phyloP scores from a whole-genome alignment of 805 yeast genomes.

The Ogataea salicorniae region DNA sequence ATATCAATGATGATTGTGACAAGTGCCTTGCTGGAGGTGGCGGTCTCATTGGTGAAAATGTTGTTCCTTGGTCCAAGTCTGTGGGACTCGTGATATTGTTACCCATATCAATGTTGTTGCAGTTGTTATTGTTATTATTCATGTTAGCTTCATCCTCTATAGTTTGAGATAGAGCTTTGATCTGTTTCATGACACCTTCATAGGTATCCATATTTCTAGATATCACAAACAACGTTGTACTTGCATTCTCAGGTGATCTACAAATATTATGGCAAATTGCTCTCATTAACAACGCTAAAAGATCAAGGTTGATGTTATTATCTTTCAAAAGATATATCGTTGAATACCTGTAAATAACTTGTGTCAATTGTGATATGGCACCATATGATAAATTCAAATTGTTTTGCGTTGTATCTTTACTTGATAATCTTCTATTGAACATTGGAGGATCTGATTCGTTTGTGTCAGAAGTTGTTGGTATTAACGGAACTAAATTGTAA shows the following conservation, averaged over 20 bases:
- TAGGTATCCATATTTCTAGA: constrained; percentile 37
- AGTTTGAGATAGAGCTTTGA: constrained; percentile 27
- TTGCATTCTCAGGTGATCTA: constrained; percentile 46
- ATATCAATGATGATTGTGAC: constrained; percentile 7
- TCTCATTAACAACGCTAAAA: constrained; percentile 54
- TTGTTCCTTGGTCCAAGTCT: not conserved
- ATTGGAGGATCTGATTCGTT: constrained; percentile 9
- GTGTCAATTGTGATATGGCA: constrained; percentile 42
- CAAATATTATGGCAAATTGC: constrained; percentile 48
- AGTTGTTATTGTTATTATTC: constrained; percentile 1
- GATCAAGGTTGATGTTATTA: constrained; percentile 44
- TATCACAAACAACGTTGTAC: constrained; percentile 49
- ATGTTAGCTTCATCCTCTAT: constrained; percentile 12
- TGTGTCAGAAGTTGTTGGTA: constrained; percentile 7
- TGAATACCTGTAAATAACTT: constrained; percentile 37
- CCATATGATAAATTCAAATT: constrained; percentile 44
- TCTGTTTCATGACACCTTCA: constrained; percentile 32
- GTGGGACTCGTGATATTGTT: not conserved
- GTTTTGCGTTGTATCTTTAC: constrained; percentile 2
- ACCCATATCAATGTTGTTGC: not conserved
- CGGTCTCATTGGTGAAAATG: no score
- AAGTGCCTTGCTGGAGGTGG: constrained; percentile 2
- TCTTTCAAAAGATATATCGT: constrained; percentile 32
- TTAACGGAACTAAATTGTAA: constrained; percentile 53
- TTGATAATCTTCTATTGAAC: constrained; percentile 13